Evolutionary conservation across 1,284 basidiomycete species (phyloP), one percentile per base, ranked within the genome.

Genomic region (Waitea zeae): DNA sequence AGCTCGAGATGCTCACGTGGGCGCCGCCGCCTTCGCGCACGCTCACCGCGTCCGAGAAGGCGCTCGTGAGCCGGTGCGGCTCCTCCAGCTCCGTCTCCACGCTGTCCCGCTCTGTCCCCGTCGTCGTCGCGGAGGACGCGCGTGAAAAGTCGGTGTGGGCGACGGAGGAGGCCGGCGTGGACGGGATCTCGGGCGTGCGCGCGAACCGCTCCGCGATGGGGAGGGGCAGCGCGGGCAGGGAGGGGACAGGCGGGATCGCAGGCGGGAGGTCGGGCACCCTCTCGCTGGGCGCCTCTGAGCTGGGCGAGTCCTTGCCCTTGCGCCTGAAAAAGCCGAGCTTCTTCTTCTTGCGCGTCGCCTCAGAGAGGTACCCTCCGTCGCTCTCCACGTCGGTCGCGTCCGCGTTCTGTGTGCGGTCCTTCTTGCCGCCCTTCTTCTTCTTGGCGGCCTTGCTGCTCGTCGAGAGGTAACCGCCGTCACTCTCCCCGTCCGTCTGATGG

Each of bases 381-480:
- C 46, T 51, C 40, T 53, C 52, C 33, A 49, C 41, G 27, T 49
- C 53, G 15, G 44, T 42, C 28, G 41, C 50, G 6, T 38, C 36
- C 15, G 37, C 42, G 12, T 43, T 39, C 7, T 28, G 39, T 24
- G 45, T 42, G 12, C 41, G 38, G 30, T 44, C 41, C 36, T 37
- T 35, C 36, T 44, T 40, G 34, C 40, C 42, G 38, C 45, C 46
- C 39, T 49, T 43, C 39, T 49, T 46, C 44, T 37, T 46, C 9
- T 9, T 50, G 49, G 59, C 61, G 38, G 49, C 54, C 34, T 57
- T 58, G 3, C 44, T 45, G 19, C 42, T 35, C 30, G 67, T 66
- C 40, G 62, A 66, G 31, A 62, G 36, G 41, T 67, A 64, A 1
- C 62, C 65, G 2, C 61, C 64, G 37, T 71, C 69, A 41, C 64